Evolutionary conservation across 352 stramenopile species (phyloP), one percentile per base, ranked within the genome.

Genomic region (Globisporangium parvum): DNA sequence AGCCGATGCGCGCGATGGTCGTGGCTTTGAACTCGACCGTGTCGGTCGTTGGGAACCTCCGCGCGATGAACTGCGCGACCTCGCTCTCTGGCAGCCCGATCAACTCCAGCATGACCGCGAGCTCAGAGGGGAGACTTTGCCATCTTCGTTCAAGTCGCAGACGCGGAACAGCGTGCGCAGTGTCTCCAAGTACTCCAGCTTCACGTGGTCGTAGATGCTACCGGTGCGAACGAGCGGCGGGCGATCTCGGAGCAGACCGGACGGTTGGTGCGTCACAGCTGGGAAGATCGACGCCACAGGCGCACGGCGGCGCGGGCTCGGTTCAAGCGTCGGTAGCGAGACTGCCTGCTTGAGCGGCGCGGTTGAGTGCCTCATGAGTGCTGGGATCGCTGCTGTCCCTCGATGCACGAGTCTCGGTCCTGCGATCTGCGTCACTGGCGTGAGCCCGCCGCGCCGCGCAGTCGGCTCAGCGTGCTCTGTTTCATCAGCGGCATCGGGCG

Each of bases 61-160:
- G 21, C 1, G 42, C 37, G 35, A 55, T 51, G 17, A 59, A 48
- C 10, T 39, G 46, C 1, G 17, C 31, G 0, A 50, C 55, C 9
- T 68, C 49, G 28, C n/a, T 52, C 26, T 56, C 46, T 11, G 55
- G 55, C 6, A 63, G 37, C 0, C 70, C 73, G 17, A 77, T 63
- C 6, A 82, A 50, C 33, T 70, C 47, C 26, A 77, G 37, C 37
- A 78, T 51, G 12, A 73, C 51, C 11, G 47, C 28, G 11, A 77
- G 51, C 15, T 80, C 68, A 2, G 55, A 66, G 52, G 15, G 3
- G 61, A 69, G 21, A 78, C 5, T 2, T 69, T 57, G 39, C 67
- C 67, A 52, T 83, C 65, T 28, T 73, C 65, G 17, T 82, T 59
- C 20, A 53, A 45, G 20, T 79, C 67, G 47, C 69, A 71, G 3